These are phyloP conservation scores for Scheffersomyces quercinus DNA, from an alignment of 1,139 yeast species.

Conservation along the genomic window DNA sequence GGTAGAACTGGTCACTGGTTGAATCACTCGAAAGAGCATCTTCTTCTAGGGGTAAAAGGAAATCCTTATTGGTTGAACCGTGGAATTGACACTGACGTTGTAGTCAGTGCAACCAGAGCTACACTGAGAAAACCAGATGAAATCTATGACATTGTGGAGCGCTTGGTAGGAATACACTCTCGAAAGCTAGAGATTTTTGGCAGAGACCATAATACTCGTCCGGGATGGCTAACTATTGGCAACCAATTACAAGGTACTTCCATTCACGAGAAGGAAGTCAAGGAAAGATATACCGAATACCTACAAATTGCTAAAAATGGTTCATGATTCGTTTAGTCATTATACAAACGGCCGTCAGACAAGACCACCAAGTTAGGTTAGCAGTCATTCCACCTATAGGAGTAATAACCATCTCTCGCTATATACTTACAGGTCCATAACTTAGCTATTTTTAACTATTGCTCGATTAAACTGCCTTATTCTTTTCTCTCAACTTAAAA, in stretches of 20 bases:
- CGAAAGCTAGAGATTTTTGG: conserved; percentile 89
- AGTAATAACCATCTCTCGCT: not conserved
- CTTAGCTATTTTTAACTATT: not conserved
- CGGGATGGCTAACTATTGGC: conserved; percentile 92
- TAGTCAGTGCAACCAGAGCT: conserved; percentile 83
- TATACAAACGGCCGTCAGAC: not conserved
- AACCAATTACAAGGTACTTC: conserved; percentile 69
- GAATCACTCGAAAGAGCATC: conserved; percentile 91
- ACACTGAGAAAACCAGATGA: conserved; percentile 93
- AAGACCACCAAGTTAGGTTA: too few species aligned
- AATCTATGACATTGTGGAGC: conserved; percentile 77
- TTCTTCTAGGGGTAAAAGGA: conserved; percentile 83
- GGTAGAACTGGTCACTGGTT: conserved; percentile 98
- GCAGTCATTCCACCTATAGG: too few species aligned
- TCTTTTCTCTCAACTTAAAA: conserved; percentile 16
- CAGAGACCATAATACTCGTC: conserved; percentile 77
- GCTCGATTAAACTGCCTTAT: not conserved
- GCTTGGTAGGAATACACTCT: conserved; percentile 74
- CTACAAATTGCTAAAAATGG: conserved; percentile 2
- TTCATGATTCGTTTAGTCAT: not conserved
- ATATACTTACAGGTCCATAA: not conserved
- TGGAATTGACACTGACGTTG: conserved; percentile 68
- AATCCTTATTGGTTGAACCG: conserved; percentile 70
- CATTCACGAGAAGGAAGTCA: conserved; percentile 60
- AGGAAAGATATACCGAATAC: conserved; percentile 31